These are phyloP conservation scores for Biscutella laevigata DNA, from an alignment of 441 rosid species.

Conservation along the genomic window DNA sequence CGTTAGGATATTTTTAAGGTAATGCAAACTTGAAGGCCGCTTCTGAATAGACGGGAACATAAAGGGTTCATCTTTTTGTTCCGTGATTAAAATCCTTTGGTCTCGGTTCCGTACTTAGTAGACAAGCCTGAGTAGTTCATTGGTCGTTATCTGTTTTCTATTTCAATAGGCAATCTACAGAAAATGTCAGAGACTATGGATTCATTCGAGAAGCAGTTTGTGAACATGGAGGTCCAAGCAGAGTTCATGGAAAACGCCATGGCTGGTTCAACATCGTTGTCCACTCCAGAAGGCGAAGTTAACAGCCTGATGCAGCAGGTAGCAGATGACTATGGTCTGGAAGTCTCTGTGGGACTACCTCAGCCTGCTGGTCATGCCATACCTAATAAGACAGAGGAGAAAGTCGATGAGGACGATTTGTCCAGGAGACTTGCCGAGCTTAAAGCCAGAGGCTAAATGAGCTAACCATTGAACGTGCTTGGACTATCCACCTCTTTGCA, in stretches of 20 bases:
- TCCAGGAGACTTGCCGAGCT: conserved; percentile 86
- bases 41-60: neutral
- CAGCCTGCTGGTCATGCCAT: conserved; percentile 87
- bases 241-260: conserved; percentile 88
- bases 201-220: conserved; percentile 85
- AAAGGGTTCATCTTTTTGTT: neutral
- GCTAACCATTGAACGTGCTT: neutral
- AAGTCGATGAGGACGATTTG: conserved; percentile 80
- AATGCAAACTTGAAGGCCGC: neutral
- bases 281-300: conserved; percentile 86
- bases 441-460: conserved; percentile 61
- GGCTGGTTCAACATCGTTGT: conserved; percentile 86
- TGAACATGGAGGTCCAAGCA: conserved; percentile 93
- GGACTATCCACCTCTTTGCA: conserved; percentile 6
- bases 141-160: neutral
- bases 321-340: conserved; percentile 81
- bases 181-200: conserved; percentile 95
- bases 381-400: conserved; percentile 54
- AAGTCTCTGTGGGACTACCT: conserved; percentile 84
- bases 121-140: neutral
- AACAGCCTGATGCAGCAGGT: conserved; percentile 96
- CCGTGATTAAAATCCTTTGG: neutral
- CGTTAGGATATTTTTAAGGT: no score
- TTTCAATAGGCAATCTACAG: conserved; percentile 62
- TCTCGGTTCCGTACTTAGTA: neutral